Evolutionary conservation across 2,329 filamentous ascomycete species (phyloP).

Genomic region (Fusarium phyllophilum): DNA sequence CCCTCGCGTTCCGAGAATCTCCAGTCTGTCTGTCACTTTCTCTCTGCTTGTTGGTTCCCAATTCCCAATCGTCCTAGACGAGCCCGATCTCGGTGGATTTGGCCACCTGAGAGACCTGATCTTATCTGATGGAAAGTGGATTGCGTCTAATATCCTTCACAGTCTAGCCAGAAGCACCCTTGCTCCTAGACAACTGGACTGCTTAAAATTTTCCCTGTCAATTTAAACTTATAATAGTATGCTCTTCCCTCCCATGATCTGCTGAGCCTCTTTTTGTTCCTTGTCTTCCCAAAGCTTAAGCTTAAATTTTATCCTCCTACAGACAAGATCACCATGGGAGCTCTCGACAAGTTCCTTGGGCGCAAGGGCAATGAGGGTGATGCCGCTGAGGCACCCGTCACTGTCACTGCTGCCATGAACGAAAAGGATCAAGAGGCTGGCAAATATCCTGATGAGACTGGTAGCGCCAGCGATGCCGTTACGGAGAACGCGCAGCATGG

Average conservation of each 20-base stretch:
- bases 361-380: slow-evolving; percentile 23
- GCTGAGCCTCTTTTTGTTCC: not conserved
- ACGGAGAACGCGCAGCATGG: slow-evolving; percentile 48
- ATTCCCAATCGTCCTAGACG: not conserved
- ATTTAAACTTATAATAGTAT: slow-evolving; percentile 12
- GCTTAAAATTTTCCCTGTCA: slow-evolving; percentile 5
- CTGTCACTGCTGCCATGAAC: slow-evolving; percentile 12
- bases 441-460: slow-evolving; percentile 11
- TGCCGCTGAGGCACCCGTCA: slow-evolving; percentile 19
- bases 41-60: not conserved
- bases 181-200: slow-evolving; percentile 1
- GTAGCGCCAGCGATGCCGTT: slow-evolving; percentile 20
- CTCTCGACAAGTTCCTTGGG: slow-evolving; percentile 32
- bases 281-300: slow-evolving; percentile 23
- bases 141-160: slow-evolving; percentile 15
- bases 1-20: slow-evolving; percentile 13
- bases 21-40: not conserved
- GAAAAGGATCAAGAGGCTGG: slow-evolving; percentile 34
- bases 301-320: not conserved
- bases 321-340: slow-evolving; percentile 31
- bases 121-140: slow-evolving; percentile 39
- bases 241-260: not conserved
- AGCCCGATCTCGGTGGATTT: slow-evolving; percentile 34
- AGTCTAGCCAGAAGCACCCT: slow-evolving; percentile 15
- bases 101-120: slow-evolving; percentile 27